These are phyloP conservation scores for Graphilbum ipis-grandicollis DNA, from an alignment of 2,329 filamentous ascomycete species.

Conservation along the genomic window DNA sequence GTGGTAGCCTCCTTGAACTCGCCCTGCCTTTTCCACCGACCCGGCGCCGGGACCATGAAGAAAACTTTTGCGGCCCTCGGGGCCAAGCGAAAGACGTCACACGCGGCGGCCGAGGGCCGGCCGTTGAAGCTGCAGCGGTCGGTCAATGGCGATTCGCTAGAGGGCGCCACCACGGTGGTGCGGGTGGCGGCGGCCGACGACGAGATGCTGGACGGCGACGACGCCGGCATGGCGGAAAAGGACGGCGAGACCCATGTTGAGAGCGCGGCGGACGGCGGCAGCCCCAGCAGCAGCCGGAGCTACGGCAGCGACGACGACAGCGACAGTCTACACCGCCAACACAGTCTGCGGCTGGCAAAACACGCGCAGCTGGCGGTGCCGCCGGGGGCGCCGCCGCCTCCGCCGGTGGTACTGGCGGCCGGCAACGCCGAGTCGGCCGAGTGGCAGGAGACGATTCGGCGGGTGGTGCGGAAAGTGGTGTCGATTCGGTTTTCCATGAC, in stretches of 20 bases:
- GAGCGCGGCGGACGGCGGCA: background rate
- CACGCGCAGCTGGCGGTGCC: slow-evolving; percentile 1
- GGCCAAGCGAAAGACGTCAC: slow-evolving; percentile 13
- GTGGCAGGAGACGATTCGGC: slow-evolving; percentile 93
- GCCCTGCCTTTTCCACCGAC: too few relatives aligned
- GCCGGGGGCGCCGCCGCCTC: background rate
- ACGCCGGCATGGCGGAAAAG: background rate
- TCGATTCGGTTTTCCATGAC: slow-evolving; percentile 99
- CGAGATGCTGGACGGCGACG: background rate
- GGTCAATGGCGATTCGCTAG: slow-evolving; percentile 7
- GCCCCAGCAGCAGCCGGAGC: background rate
- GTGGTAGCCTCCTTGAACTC: too few relatives aligned
- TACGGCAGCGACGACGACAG: background rate
- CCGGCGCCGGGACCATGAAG: too few relatives aligned
- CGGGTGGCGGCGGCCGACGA: too few relatives aligned
- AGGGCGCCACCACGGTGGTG: slow-evolving; percentile 1
- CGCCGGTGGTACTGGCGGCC: slow-evolving; percentile 10
- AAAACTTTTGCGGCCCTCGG: slow-evolving; percentile 5
- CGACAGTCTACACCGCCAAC: slow-evolving; percentile 1
- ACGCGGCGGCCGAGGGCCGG: slow-evolving; percentile 8
- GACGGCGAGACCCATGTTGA: background rate
- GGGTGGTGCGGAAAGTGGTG: slow-evolving; percentile 85
- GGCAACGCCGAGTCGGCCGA: slow-evolving; percentile 15
- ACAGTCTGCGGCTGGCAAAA: slow-evolving; percentile 3
- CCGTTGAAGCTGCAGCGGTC: slow-evolving; percentile 12